These are phyloP conservation scores for Helichrysum umbraculigerum DNA, from an alignment of 129 eudicot species.

Conservation along the genomic window DNA sequence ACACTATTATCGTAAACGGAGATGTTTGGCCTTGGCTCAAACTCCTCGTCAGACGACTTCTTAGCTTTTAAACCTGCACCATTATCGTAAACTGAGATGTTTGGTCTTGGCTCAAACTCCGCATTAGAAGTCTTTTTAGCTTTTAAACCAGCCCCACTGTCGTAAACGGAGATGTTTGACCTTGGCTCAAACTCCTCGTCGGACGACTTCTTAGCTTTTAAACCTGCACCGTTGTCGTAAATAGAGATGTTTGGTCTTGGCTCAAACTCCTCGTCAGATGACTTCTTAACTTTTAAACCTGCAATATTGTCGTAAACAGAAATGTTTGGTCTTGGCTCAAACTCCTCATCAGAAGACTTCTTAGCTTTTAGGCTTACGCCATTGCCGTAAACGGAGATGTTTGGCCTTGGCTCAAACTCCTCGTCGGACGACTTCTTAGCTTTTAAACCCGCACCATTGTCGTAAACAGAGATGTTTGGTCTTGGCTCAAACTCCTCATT, in stretches of 20 bases:
- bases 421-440: neutral
- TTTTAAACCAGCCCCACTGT: neutral
- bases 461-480: neutral
- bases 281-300: neutral
- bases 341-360: neutral
- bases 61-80: neutral
- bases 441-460: neutral
- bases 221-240: neutral
- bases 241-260: neutral
- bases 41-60: neutral
- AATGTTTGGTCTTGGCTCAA: too few species aligned
- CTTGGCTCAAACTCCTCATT: neutral
- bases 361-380: neutral
- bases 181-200: neutral
- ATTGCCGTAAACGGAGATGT: neutral
- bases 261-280: neutral
- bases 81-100: neutral
- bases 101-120: constrained; percentile 6
- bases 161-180: neutral
- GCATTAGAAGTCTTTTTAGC: neutral
- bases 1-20: neutral
- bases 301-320: neutral
- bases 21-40: neutral
- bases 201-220: neutral
- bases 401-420: neutral